Percentiles rank a stretch among this genome's conserved stretches.
Evolutionary conservation across 441 rosid genomes (phyloP).

Genomic region (Populus tomentosa): DNA sequence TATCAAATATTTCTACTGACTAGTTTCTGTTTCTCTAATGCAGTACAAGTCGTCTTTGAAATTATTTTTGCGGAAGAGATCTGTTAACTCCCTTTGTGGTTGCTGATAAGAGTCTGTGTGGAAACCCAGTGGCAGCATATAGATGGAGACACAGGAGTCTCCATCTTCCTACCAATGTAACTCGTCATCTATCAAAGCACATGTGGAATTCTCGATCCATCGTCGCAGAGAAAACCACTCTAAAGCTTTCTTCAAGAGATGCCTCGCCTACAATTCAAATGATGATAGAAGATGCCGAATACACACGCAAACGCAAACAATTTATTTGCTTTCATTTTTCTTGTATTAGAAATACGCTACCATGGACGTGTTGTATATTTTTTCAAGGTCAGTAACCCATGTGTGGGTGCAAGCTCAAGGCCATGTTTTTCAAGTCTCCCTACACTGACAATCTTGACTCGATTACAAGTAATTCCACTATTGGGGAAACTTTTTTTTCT

Average conservation of each 20-base stretch:
- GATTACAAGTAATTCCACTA: background rate
- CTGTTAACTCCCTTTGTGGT: constrained; percentile 21
- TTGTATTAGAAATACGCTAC: background rate
- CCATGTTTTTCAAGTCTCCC: background rate
- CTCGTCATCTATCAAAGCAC: background rate
- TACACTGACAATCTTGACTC: background rate
- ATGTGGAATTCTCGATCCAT: background rate
- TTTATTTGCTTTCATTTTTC: background rate
- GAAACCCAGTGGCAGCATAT: background rate
- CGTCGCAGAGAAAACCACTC: background rate
- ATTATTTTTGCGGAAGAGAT: constrained; percentile 68
- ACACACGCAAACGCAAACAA: background rate
- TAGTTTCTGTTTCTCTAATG: constrained; percentile 17
- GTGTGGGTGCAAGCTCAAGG: background rate
- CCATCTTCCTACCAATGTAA: background rate
- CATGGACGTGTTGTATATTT: background rate
- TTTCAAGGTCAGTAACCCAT: background rate
- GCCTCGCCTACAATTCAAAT: background rate
- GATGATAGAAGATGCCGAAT: background rate
- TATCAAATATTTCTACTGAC: background rate
- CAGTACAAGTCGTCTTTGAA: constrained; percentile 63
- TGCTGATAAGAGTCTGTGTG: background rate
- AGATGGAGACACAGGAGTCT: background rate
- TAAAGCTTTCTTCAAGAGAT: background rate
- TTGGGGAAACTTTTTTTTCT: background rate